Percentiles rank a stretch among this genome's conserved stretches.
Conservation (phyloP, 495 filamentous ascomycete genomes). For the Aspergillus wentii region DNA sequence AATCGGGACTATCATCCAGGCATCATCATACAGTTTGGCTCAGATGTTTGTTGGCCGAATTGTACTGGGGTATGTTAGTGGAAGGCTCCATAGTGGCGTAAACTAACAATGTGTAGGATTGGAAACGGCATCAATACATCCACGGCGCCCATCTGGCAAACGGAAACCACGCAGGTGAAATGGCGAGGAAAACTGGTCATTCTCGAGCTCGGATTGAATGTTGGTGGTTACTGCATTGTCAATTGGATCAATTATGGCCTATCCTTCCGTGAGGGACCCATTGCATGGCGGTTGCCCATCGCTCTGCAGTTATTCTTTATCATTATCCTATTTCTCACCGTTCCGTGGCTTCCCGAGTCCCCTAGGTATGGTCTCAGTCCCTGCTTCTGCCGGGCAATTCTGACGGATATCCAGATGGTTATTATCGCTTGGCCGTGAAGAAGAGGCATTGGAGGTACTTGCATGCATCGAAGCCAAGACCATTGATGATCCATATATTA, state of each 20-base stretch:
- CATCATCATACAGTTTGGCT: slow-evolving; percentile 46
- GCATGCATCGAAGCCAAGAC: slow-evolving; percentile 36
- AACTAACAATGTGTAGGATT: slow-evolving; percentile 7
- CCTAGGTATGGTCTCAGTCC: slow-evolving; percentile 21
- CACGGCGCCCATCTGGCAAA: slow-evolving; percentile 62
- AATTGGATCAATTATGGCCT: slow-evolving; percentile 51
- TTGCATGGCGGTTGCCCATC: slow-evolving; percentile 41
- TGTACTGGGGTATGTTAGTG: too few relatives aligned
- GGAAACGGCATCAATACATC: slow-evolving; percentile 65
- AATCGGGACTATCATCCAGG: slow-evolving; percentile 56
- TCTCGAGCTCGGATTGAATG: slow-evolving; percentile 57
- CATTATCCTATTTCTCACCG: slow-evolving; percentile 35
- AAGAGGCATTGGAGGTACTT: slow-evolving; percentile 39
- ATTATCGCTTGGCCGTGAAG: slow-evolving; percentile 31
- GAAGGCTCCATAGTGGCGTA: too few relatives aligned
- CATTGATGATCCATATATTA: slow-evolving; percentile 33
- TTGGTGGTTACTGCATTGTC: slow-evolving; percentile 48
- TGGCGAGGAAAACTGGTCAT: slow-evolving; percentile 58
- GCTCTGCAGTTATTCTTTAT: slow-evolving; percentile 47
- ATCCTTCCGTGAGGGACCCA: slow-evolving; percentile 31
- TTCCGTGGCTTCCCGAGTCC: slow-evolving; percentile 47
- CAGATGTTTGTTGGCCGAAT: slow-evolving; percentile 64
- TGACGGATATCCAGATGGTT: slow-evolving; percentile 6
- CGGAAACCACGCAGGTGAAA: slow-evolving; percentile 53
- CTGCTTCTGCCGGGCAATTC: slow-evolving; percentile 1